These are phyloP conservation scores for Trametes versicolor DNA, from an alignment of 1,284 basidiomycete species.

Conservation along the genomic window DNA sequence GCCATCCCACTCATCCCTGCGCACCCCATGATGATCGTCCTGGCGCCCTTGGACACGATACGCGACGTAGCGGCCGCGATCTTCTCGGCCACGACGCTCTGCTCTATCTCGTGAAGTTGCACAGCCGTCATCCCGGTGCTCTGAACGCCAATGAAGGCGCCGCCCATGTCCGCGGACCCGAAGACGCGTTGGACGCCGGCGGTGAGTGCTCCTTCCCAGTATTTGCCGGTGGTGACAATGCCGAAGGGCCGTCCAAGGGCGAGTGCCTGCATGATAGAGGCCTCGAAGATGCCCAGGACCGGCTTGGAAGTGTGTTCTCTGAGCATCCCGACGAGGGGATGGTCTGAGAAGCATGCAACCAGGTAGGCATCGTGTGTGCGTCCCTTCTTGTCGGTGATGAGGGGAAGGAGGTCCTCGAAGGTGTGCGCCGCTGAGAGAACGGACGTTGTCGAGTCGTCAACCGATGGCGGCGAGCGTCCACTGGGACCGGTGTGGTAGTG, in stretches of 20 bases:
- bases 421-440: slow-evolving; percentile 50
- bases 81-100: slow-evolving; percentile 46
- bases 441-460: slow-evolving; percentile 52
- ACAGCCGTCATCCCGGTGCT: slow-evolving; percentile 54
- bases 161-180: slow-evolving; percentile 28
- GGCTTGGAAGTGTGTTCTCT: slow-evolving; percentile 46
- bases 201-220: slow-evolving; percentile 54
- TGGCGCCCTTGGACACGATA: slow-evolving; percentile 36
- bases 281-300: slow-evolving; percentile 59
- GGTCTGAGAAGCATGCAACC: slow-evolving; percentile 61
- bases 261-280: slow-evolving; percentile 47
- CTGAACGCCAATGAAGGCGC: slow-evolving; percentile 51
- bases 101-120: slow-evolving; percentile 51
- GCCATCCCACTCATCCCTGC: slow-evolving; percentile 61
- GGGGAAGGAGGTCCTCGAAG: slow-evolving; percentile 40
- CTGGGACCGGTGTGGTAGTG: slow-evolving; percentile 51
- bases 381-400: slow-evolving; percentile 6
- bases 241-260: slow-evolving; percentile 52
- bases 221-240: slow-evolving; percentile 58
- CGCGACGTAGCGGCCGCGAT: slow-evolving; percentile 48
- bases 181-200: slow-evolving; percentile 30
- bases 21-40: slow-evolving; percentile 56
- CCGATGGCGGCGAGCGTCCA: slow-evolving; percentile 48
- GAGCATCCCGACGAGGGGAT: slow-evolving; percentile 55
- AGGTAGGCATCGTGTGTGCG: slow-evolving; percentile 46